Percentiles rank a stretch among this genome's conserved stretches.
Conservation (phyloP, 2,329 filamentous ascomycete species). For the Aspergillus nomiae region DNA sequence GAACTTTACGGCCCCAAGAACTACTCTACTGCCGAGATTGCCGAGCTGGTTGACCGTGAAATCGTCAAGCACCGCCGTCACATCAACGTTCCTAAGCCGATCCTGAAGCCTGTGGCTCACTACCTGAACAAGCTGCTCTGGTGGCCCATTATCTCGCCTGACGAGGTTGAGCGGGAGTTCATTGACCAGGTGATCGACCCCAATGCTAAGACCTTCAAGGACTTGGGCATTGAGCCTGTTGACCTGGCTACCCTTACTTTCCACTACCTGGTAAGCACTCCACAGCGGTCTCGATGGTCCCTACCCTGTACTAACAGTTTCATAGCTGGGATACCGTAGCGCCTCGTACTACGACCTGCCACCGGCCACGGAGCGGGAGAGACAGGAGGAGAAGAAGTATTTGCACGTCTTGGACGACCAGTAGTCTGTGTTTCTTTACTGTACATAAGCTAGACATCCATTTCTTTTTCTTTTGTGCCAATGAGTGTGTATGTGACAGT, state of each 20-base stretch:
- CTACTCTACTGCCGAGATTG: constrained; percentile 86
- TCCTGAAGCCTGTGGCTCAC: constrained; percentile 74
- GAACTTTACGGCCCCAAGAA: constrained; percentile 93
- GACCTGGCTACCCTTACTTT: constrained; percentile 87
- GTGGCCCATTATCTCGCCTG: constrained; percentile 82
- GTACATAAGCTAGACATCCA: constrained; percentile 45
- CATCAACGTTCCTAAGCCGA: constrained; percentile 81
- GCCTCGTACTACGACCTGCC: constrained; percentile 89
- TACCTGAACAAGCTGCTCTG: constrained; percentile 81
- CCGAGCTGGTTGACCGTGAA: constrained; percentile 84
- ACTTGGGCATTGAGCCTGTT: constrained; percentile 84
- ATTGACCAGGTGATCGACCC: constrained; percentile 90
- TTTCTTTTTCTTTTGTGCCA: constrained; percentile 36
- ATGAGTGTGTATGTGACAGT: not conserved
- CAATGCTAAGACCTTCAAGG: constrained; percentile 91
- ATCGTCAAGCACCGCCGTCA: constrained; percentile 88
- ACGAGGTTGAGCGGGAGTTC: constrained; percentile 89
- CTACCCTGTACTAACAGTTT: constrained; percentile 17
- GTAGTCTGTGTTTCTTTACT: constrained; percentile 53
- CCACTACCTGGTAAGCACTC: constrained; percentile 77
- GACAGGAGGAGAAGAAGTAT: constrained; percentile 93
- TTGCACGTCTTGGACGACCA: constrained; percentile 89
- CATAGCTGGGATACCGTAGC: constrained; percentile 85
- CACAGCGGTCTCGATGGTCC: not conserved
- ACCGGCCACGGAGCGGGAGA: constrained; percentile 92